These are phyloP conservation scores for Drechslerella coelobrocha DNA, from an alignment of 2,329 filamentous ascomycete genomes.

Conservation along the genomic window DNA sequence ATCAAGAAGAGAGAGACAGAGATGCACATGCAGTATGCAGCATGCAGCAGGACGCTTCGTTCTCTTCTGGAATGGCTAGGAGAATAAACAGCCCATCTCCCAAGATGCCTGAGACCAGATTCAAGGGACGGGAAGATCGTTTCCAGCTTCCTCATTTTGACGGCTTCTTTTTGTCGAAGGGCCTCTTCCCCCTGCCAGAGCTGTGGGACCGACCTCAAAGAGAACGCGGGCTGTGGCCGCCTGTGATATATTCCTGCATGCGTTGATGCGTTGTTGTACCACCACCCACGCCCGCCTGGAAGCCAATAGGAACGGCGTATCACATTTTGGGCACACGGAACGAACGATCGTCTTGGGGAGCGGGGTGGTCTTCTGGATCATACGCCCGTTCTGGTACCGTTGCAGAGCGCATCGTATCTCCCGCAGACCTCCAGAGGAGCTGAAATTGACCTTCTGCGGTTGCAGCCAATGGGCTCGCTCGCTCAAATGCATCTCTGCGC, in stretches of 20 bases:
- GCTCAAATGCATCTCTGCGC: neutral
- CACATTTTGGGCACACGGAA: slow-evolving; percentile 31
- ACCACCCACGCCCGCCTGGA: slow-evolving; percentile 21
- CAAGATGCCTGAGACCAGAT: neutral
- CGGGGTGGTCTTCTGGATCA: slow-evolving; percentile 34
- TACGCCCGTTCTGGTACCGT: neutral
- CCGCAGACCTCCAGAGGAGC: slow-evolving; percentile 29
- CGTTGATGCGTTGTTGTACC: slow-evolving; percentile 38
- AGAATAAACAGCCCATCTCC: slow-evolving; percentile 33
- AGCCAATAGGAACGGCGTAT: slow-evolving; percentile 36
- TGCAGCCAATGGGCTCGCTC: slow-evolving; percentile 7
- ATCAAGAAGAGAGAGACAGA: neutral
- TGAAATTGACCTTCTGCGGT: slow-evolving; percentile 36
- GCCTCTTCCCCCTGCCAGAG: neutral
- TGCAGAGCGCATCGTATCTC: slow-evolving; percentile 30
- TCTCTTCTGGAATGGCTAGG: slow-evolving; percentile 17
- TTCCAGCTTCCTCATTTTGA: slow-evolving; percentile 26
- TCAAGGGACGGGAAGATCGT: slow-evolving; percentile 9
- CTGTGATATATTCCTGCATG: slow-evolving; percentile 45
- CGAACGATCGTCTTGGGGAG: slow-evolving; percentile 35
- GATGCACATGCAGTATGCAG: slow-evolving; percentile 18
- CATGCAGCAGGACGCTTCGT: slow-evolving; percentile 22
- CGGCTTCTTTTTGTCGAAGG: neutral
- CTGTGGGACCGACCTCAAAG: neutral
- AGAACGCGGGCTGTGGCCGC: slow-evolving; percentile 16